Base-by-base conservation (phyloP, 805 yeast species). In the Yamadazyma akitaensis region DNA sequence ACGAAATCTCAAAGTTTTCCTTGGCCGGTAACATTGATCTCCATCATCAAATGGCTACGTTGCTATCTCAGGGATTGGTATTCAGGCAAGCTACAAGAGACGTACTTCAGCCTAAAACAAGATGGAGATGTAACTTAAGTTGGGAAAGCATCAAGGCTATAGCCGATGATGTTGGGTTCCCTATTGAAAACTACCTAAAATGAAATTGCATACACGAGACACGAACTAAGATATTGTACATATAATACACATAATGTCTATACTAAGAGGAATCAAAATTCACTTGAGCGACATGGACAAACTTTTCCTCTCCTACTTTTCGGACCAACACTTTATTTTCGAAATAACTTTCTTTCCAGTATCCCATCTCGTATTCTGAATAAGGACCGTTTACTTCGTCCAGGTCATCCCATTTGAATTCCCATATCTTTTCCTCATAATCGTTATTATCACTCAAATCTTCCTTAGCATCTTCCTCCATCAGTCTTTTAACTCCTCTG, bases 71-170 rank as follows among this genome's bases (percentile, higher is more conserved):
- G 53, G 82, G 81, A 30, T 59, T 83, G 47, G 51, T 79, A 12
- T 61, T 73, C 9, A 74, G 58, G 61, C 76, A 53, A 51, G 72
- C 52, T 49, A 70, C 53, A 53, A 65, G 61, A 12, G 90, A 85
- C 57, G 76, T 77, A 19, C 65, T 89, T 36, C 84, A 81, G 44
- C 80, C 89, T 16, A 78, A 80, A 47, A 77, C 86, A 1, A 79
- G 84, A 56, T 90, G 96, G 96, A 84, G 79, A 59, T 81, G 88
- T 50, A 87, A 86, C 56, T 80, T 85, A 8, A 75, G 81, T 36
- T 89, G 88, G 86, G 76, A 75, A 30, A 73, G 80, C 7, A 76
- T 85, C 10, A 74, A 75, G 50, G 72, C 74, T 40, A 69, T 89
- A 33, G 81, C 96, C 0, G 63, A 70, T 17, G 87, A 85, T 17